Percentiles rank a stretch among this genome's conserved stretches.
Conservation (phyloP, 129 eudicot genomes). For the Artemisia tridentata region DNA sequence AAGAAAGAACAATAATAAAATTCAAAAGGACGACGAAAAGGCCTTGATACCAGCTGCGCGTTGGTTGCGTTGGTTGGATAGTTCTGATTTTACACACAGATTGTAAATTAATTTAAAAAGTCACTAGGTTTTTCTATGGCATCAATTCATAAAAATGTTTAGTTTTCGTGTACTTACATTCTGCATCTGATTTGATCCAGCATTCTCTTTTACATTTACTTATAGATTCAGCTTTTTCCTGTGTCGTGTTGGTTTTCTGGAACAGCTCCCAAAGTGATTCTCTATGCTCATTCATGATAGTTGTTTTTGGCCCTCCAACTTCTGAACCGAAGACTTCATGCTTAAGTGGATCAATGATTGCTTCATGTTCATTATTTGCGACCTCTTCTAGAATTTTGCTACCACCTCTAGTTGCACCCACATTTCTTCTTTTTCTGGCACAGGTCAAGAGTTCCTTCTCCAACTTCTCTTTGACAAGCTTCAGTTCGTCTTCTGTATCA, state of each 20-base stretch:
- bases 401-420: neutral
- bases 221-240: constrained; percentile 35
- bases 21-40: too few species aligned
- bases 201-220: neutral
- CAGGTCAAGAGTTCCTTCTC: constrained; percentile 38
- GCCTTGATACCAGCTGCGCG: too few species aligned
- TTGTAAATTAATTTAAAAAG: too few species aligned
- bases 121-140: too few species aligned
- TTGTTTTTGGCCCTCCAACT: constrained; percentile 40
- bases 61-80: too few species aligned
- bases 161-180: neutral
- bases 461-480: constrained; percentile 54
- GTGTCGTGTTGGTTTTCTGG: constrained; percentile 54
- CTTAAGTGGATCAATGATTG: neutral
- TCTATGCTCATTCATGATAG: constrained; percentile 37
- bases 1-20: too few species aligned
- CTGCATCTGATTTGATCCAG: constrained; percentile 24
- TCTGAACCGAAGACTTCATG: neutral
- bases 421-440: neutral
- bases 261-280: constrained; percentile 72
- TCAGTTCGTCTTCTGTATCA: constrained; percentile 38
- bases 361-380: neutral
- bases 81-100: too few species aligned
- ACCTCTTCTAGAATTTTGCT: neutral
- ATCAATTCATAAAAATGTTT: neutral